Evolutionary conservation across 768 basidiomycete genomes (phyloP), one percentile per base, ranked within the genome.

Genomic region (Leccinum incarnatum): DNA sequence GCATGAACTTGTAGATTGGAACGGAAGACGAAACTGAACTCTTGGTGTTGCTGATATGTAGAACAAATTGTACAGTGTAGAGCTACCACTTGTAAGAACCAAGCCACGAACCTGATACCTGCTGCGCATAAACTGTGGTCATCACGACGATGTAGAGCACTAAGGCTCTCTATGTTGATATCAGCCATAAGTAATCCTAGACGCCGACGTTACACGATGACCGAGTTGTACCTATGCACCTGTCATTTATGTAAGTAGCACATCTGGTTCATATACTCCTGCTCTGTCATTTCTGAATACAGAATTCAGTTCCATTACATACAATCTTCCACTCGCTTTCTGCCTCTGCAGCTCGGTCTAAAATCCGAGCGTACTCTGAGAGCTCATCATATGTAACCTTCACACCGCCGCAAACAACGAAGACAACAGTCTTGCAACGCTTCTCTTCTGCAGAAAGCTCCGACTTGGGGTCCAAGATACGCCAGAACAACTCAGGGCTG

Each of bases 351-450:
- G 77, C 77, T 40, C 68, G 72, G 17, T 75, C 72, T 25, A 82
- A 63, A 30, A 78, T 67, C 23, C 66, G 65, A 56, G 64, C 71
- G 63, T 85, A 91, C 55, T 81, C 79, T 25, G 47, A 67, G 51
- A 84, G 69, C 3, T 87, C 87, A 6, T 76, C 71, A 19, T 82
- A 62, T 5, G 85, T 83, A 29, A 85, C 76, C 64, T 90, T 91
- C 72, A 86, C 85, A 1, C 91, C 90, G 8, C 71, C 69, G 17
- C 70, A 69, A 47, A 69, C 53, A 34, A 67, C 51, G 21, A 67
- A 69, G 19, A 69, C 25, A 21, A 60, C 54, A 12, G 10, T 48
- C 25, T 65, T 65, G 23, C 65, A 70, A 57, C n/a, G 67, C 68
- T 25, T 69, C 57, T 25, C 46, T 63, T 72, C 34, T 63, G 34